Evolutionary conservation across 495 filamentous ascomycete genomes (phyloP).

Genomic region (Neurospora africana): DNA sequence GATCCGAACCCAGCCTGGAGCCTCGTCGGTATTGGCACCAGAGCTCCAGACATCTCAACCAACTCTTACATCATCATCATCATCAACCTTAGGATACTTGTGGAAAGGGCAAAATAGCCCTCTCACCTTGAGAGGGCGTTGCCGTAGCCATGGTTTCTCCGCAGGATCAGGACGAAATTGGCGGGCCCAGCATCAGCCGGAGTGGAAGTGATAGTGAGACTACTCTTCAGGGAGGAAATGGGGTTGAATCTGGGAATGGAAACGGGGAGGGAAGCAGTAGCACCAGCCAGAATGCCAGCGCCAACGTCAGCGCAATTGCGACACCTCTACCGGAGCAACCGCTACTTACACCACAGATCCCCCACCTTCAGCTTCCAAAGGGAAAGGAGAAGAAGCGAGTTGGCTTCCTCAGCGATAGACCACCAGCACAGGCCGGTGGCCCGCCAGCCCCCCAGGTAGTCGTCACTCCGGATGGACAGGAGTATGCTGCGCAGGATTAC

Average conservation of each 20-base stretch:
- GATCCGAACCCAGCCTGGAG: background rate
- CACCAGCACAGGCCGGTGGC: background rate
- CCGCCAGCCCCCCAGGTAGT: background rate
- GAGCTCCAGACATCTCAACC: background rate
- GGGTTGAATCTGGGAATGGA: background rate
- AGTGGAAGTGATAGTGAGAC: background rate
- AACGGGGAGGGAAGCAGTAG: background rate
- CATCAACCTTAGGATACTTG: background rate
- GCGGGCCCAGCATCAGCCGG: background rate
- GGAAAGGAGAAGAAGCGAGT: constrained; percentile 25
- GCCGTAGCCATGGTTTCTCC: background rate
- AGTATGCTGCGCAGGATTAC: constrained; percentile 9
- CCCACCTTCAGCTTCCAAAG: constrained; percentile 5
- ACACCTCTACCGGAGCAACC: background rate
- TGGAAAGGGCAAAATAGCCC: background rate
- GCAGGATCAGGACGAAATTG: background rate
- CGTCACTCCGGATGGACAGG: constrained; percentile 6
- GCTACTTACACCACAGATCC: background rate
- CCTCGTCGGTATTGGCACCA: background rate
- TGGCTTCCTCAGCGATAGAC: constrained; percentile 14
- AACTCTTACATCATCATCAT: background rate
- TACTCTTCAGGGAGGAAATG: background rate
- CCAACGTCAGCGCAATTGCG: background rate
- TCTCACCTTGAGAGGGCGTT: background rate
- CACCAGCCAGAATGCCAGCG: background rate